phyloP scores from a whole-genome alignment of 192 early-diverging fungal genomes.

The Coemansia asiatica region DNA sequence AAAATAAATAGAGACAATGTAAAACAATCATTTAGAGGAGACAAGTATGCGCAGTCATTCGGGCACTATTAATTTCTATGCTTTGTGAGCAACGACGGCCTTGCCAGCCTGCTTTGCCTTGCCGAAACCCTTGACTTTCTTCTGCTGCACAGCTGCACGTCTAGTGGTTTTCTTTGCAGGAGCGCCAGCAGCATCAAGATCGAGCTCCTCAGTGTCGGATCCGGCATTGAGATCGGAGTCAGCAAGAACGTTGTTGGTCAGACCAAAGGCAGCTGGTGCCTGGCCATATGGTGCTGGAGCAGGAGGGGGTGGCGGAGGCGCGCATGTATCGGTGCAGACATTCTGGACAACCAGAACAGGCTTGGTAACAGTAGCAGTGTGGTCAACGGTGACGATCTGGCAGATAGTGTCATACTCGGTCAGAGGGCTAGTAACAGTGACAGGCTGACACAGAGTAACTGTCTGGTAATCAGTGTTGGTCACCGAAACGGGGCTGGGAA shows the following conservation, averaged over 20 bases:
- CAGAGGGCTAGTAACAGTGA: conserved; percentile 36
- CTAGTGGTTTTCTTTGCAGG: conserved; percentile 8
- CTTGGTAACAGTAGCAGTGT: conserved; percentile 45
- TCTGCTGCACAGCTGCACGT: conserved; percentile 6
- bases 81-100: conserved; percentile 9
- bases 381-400: conserved; percentile 49
- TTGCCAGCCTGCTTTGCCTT: conserved; percentile 18
- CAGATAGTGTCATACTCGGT: conserved; percentile 52
- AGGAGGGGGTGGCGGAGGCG: conserved; percentile 16
- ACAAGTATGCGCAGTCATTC: no score
- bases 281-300: conserved; percentile 9
- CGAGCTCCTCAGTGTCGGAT: conserved; percentile 14
- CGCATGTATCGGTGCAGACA: conserved; percentile 36
- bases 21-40: background rate
- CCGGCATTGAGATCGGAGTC: background rate
- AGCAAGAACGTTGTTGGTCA: background rate
- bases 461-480: conserved; percentile 36
- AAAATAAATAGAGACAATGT: no score
- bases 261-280: conserved; percentile 3
- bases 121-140: conserved; percentile 20
- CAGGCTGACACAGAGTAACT: conserved; percentile 48
- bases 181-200: conserved; percentile 4
- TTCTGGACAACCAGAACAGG: conserved; percentile 53
- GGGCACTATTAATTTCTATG: background rate
- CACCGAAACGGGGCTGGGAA: conserved; percentile 28